A percentile compares a stretch with the other conserved stretches of the same genome.
Evolutionary conservation across 2,329 filamentous ascomycete species (phyloP).

Genomic region (Monilinia fructigena): DNA sequence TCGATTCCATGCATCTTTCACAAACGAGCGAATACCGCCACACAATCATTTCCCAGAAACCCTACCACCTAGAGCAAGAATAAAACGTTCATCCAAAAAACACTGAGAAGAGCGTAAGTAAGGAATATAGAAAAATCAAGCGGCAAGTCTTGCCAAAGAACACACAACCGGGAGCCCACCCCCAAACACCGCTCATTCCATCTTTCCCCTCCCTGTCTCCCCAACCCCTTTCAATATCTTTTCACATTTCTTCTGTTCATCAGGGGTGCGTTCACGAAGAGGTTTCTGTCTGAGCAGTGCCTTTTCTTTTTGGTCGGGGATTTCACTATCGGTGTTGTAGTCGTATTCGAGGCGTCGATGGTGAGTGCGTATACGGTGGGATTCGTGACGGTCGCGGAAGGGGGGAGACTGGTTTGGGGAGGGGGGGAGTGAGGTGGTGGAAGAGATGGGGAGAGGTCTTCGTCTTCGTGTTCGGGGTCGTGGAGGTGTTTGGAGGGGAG

Average conservation of each 20-base stretch:
- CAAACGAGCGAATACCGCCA: neutral
- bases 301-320: slow-evolving; percentile 2
- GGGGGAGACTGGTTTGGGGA: neutral
- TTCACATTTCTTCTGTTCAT: slow-evolving; percentile 12
- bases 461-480: slow-evolving; percentile 22
- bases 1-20: neutral
- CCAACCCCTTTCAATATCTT: slow-evolving; percentile 14
- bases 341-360: slow-evolving; percentile 16
- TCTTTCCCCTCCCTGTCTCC: slow-evolving; percentile 7
- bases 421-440: neutral
- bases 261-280: neutral
- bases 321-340: slow-evolving; percentile 8
- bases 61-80: neutral
- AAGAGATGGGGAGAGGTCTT: slow-evolving; percentile 18
- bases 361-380: neutral
- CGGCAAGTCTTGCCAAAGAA: slow-evolving; percentile 12
- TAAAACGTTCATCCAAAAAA: neutral
- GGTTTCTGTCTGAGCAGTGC: neutral
- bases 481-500: neutral
- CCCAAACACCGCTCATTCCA: slow-evolving; percentile 15
- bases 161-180: slow-evolving; percentile 9
- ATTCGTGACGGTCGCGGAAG: slow-evolving; percentile 6
- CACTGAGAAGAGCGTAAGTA: neutral
- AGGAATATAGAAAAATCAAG: neutral
- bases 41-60: neutral